These are phyloP conservation scores for Colletotrichum eremochloae DNA, from an alignment of 2,329 filamentous ascomycete species.

Conservation along the genomic window DNA sequence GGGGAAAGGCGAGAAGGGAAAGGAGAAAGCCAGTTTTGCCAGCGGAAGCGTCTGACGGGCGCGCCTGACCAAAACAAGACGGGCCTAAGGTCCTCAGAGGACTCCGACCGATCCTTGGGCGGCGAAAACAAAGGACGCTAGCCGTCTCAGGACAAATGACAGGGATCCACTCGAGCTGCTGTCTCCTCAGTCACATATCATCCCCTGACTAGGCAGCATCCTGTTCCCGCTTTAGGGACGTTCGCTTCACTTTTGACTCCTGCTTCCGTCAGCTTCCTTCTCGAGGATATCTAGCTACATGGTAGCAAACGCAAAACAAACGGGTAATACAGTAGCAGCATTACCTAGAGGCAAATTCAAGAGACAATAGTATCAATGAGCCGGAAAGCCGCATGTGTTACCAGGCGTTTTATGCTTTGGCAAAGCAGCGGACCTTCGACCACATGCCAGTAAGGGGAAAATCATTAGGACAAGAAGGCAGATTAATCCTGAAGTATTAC, in stretches of 20 bases:
- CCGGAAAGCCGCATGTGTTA: background rate
- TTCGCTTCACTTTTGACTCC: conserved; percentile 4
- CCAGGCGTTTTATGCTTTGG: background rate
- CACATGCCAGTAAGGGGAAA: no score
- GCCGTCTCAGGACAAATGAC: background rate
- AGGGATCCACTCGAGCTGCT: conserved; percentile 27
- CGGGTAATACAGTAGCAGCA: background rate
- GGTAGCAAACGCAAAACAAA: no score
- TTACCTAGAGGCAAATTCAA: no score
- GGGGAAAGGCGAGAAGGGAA: conserved; percentile 37
- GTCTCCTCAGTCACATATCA: conserved; percentile 28
- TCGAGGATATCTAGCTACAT: background rate
- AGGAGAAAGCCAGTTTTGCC: conserved; percentile 36
- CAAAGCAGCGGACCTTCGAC: background rate
- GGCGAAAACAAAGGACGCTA: conserved; percentile 15
- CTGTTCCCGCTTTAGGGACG: conserved; percentile 6
- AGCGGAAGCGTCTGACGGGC: conserved; percentile 25
- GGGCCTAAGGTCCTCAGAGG: conserved; percentile 8
- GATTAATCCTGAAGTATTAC: background rate
- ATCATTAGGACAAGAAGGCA: background rate
- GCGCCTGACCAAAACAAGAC: conserved; percentile 41
- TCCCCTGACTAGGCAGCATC: conserved; percentile 15
- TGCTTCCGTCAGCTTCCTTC: background rate
- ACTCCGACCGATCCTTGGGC: background rate
- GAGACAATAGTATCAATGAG: background rate